phyloP scores from a whole-genome alignment of 345 rosid species.

The Psidium friedrichsthalianum region DNA sequence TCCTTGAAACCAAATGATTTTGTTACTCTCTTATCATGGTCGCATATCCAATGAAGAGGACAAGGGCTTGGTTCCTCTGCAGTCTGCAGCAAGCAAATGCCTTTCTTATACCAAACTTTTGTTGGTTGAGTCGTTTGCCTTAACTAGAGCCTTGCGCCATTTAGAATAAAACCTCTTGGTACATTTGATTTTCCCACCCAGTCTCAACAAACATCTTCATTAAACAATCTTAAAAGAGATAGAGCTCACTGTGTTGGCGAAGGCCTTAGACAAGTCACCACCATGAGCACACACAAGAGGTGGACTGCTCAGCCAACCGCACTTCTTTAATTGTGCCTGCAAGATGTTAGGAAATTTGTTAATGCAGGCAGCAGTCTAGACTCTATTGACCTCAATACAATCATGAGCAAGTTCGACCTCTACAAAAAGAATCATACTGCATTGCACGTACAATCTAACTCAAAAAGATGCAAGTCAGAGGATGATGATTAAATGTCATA shows the following conservation, averaged over 20 bases:
- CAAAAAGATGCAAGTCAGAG: neutral
- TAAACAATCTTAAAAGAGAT: neutral
- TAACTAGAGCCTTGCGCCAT: neutral
- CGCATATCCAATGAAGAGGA: neutral
- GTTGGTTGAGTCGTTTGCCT: neutral
- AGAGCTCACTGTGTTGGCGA: slow-evolving; percentile 64
- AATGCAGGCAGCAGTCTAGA: neutral
- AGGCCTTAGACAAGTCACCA: slow-evolving; percentile 75
- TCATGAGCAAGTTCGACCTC: neutral
- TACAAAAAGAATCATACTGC: neutral
- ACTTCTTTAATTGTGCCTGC: slow-evolving; percentile 40
- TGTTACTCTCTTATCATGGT: neutral
- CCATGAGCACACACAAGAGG: slow-evolving; percentile 99
- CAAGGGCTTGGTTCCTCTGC: neutral
- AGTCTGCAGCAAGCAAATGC: neutral
- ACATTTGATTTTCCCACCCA: neutral
- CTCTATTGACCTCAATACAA: neutral
- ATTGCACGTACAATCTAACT: neutral
- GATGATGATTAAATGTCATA: neutral
- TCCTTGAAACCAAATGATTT: neutral
- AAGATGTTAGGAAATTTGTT: neutral
- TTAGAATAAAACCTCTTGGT: neutral
- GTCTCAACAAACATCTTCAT: neutral
- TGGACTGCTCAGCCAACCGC: slow-evolving; percentile 76
- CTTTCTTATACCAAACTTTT: neutral